Evolutionary conservation across 2,329 filamentous ascomycete species (phyloP).

Genomic region (Beauveria sp.): DNA sequence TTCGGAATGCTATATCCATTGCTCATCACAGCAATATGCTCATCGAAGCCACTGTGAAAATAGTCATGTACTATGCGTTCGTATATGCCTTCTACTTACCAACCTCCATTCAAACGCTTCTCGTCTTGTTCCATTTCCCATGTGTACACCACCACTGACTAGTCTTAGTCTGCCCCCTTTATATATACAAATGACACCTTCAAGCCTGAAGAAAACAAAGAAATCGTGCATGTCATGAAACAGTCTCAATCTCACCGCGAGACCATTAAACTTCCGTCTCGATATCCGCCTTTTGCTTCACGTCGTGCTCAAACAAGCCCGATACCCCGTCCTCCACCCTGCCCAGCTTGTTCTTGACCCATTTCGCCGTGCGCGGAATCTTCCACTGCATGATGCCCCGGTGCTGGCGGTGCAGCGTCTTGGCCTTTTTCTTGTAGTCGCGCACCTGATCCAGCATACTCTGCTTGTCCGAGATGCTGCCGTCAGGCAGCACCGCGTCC

Average conservation of each 20-base stretch:
- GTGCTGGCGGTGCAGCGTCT: slow-evolving; percentile 56
- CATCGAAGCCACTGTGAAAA: not conserved
- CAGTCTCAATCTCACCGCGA: not conserved
- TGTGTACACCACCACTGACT: not conserved
- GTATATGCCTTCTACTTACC: not conserved
- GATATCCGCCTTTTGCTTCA: slow-evolving; percentile 48
- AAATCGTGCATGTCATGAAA: not conserved
- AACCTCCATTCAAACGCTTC: not conserved
- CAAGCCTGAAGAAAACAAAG: not conserved
- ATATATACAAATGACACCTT: not conserved
- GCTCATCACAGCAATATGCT: not conserved
- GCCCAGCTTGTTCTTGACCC: slow-evolving; percentile 43
- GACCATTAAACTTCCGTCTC: slow-evolving; percentile 57
- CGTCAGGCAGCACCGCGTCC: slow-evolving; percentile 23
- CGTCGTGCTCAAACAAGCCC: slow-evolving; percentile 46
- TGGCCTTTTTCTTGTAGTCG: slow-evolving; percentile 53
- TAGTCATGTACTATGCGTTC: not conserved
- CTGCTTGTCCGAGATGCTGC: slow-evolving; percentile 34
- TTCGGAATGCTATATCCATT: not conserved
- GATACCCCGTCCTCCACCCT: slow-evolving; percentile 53
- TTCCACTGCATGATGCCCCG: slow-evolving; percentile 68
- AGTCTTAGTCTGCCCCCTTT: not conserved
- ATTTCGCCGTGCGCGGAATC: slow-evolving; percentile 39
- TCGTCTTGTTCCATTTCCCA: not conserved
- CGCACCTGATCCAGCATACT: slow-evolving; percentile 40